Evolutionary conservation across 768 basidiomycete genomes (phyloP).

Genomic region (Boletellus sp.): DNA sequence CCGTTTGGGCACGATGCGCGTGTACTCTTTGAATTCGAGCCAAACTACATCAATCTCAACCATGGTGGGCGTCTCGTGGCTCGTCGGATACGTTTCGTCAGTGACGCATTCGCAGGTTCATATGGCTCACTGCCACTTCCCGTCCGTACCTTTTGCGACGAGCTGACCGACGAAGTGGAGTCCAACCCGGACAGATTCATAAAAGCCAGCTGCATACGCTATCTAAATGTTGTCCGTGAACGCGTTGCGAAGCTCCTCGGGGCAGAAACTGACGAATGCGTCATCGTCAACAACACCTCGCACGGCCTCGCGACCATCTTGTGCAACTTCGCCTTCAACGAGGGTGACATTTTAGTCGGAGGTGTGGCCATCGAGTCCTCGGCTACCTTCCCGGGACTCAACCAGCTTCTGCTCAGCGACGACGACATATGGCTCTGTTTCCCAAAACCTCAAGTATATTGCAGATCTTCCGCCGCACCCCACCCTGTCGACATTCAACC

Average conservation of each 20-base stretch:
- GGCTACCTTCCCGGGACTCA: background rate
- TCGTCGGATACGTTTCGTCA: background rate
- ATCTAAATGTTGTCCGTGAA: conserved; percentile 39
- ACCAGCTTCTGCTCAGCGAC: conserved; percentile 35
- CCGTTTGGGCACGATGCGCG: conserved; percentile 55
- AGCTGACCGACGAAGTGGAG: conserved; percentile 44
- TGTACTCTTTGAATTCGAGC: conserved; percentile 53
- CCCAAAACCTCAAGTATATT: conserved; percentile 49
- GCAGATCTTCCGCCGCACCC: conserved; percentile 55
- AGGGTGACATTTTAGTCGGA: conserved; percentile 60
- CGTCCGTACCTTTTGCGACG: conserved; percentile 44
- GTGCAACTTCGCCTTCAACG: conserved; percentile 50
- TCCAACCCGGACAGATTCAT: conserved; percentile 56
- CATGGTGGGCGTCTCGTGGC: conserved; percentile 40
- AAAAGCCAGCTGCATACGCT: conserved; percentile 32
- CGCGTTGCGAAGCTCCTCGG: conserved; percentile 49
- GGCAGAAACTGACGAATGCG: conserved; percentile 54
- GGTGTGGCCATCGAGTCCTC: conserved; percentile 19
- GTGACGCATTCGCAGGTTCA: conserved; percentile 41
- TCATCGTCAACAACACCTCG: conserved; percentile 37
- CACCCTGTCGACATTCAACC: conserved; percentile 42
- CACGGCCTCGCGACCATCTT: conserved; percentile 57
- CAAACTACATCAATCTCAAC: conserved; percentile 62
- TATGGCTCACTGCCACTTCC: conserved; percentile 55
- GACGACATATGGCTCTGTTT: conserved; percentile 56